Base-by-base conservation (phyloP, 2,329 filamentous ascomycete genomes). In the Huntiella decipiens region DNA sequence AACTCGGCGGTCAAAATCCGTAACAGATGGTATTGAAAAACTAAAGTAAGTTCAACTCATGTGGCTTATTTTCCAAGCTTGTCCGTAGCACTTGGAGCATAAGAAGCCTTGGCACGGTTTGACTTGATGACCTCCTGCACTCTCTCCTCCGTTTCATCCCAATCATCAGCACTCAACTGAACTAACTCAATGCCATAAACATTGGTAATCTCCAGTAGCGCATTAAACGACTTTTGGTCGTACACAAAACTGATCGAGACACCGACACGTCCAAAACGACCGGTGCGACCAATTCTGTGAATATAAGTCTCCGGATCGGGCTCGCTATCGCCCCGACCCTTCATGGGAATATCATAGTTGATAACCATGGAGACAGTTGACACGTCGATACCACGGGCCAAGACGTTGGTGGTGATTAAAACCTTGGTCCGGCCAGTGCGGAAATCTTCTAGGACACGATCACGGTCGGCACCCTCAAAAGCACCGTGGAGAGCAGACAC, bases 221-320 rank as follows among this genome's bases (percentile, higher is more conserved):
- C 81, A 38, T 74, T 61, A 71, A 78, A 96, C 60, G 85, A 91
- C 54, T 73, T 74, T 58, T 78, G 76, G 63, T 92, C 86, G 54
- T 86, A 83, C 45, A 98, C 84, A 55, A 98, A 95, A 53, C 82
- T 92, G 58, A 98, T 87, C 49, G 84, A 87, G 54, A 96, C 91
- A 56, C 91, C 91, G 32, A 96, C 86, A 60, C 88, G 87, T 48
- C 91, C 91, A 56, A 98, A 98, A 53, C 91, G 83, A 52, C 91
- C 91, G 11, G 91, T 98, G 57, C 91, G 85, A 51, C 91, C 91
- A 55, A 98, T 98, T 59, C 91, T 82, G 70, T 98, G 91, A 42
- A 98, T 79, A 58, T 98, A 98, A 1, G 91, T 98, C 66, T 96
- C 87, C 40, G 78, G 78, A 58, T 98, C 91, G 11, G 88, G 82